Base-by-base conservation (phyloP, 2,329 filamentous ascomycete genomes). In the Didymella pomorum region DNA sequence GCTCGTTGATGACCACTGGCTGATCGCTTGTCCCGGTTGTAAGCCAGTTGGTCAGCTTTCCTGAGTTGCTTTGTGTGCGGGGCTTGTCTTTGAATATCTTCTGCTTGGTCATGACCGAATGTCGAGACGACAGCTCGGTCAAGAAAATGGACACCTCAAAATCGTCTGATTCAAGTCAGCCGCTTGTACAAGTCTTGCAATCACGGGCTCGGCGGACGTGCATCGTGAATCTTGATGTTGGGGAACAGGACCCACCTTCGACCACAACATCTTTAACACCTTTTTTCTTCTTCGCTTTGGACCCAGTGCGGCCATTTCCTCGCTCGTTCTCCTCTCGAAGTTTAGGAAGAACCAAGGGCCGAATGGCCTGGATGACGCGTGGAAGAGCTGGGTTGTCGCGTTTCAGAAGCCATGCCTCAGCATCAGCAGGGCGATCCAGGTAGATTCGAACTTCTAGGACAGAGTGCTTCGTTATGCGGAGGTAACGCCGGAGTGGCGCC, bases 371-470 rank as follows among this genome's bases (percentile, higher is more conserved):
- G 58, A 99, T 93, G 68, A 98, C 88, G 64, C 89, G 89, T 37
- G 89, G 88, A 14, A 99, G 85, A 16, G 94, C 85, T 3, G 91
- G 87, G 67, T 93, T 83, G 64, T 88, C 87, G 33, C 90, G 84
- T 69, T 90, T 89, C 64, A 97, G 85, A 18, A 99, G 86, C 88
- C 96, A 97, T 71, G 89, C 88, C 65, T 92, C 86, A 23, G 87
- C 87, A 60, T 97, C 87, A 12, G 89, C 87, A 0, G 95, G 95
- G 69, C 94, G 93, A 65, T 98, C 94, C 45, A 97, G 87, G 78
- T 98, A 98, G 67, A 99, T 95, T 65, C 93, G 93, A 64, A 92
- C 93, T 83, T 99, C 95, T n/a, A 99, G 85, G 29, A 97, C 93
- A 4, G 94, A 97, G 77, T 92, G 91, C 74, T 94, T 93, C 54